A percentile compares a stretch with the other conserved stretches of the same genome.
phyloP scores from a whole-genome alignment of 2,329 filamentous ascomycete species.

The Dactylellina haptotyla region DNA sequence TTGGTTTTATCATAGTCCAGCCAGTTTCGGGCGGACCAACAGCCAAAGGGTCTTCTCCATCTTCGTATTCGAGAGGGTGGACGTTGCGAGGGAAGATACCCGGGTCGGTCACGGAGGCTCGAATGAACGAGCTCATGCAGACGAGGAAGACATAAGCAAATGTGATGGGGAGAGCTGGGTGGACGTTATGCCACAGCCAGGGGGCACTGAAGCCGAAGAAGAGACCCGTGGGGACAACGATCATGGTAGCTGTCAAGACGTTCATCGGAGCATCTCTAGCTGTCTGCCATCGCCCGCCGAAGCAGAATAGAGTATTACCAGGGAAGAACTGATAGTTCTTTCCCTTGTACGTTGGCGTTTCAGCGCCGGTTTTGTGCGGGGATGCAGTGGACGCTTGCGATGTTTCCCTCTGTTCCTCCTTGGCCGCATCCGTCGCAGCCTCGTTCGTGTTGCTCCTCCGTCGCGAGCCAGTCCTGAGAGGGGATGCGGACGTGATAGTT shows the following conservation, averaged over 20 bases:
- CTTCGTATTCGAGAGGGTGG: constrained; percentile 71
- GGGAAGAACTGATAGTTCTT: constrained; percentile 92
- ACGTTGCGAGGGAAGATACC: constrained; percentile 93
- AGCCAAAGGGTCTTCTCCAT: constrained; percentile 81
- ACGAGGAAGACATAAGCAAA: constrained; percentile 93
- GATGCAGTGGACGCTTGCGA: constrained; percentile 37
- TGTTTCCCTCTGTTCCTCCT: constrained; percentile 39
- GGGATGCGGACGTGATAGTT: constrained; percentile 56
- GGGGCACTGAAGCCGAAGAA: constrained; percentile 80
- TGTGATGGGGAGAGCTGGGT: constrained; percentile 85
- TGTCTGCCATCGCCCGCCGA: constrained; percentile 87
- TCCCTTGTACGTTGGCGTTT: constrained; percentile 61
- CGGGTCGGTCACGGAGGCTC: constrained; percentile 90
- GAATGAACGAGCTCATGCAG: constrained; percentile 90
- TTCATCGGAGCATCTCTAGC: constrained; percentile 88
- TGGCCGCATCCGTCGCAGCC: constrained; percentile 15
- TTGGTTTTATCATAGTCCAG: constrained; percentile 90
- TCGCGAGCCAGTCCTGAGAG: constrained; percentile 61
- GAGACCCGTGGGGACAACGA: constrained; percentile 79
- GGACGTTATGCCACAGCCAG: constrained; percentile 86
- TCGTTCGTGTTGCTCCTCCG: constrained; percentile 56
- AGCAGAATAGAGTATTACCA: constrained; percentile 90
- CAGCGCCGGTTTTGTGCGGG: constrained; percentile 12
- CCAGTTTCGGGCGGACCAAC: constrained; percentile 87
- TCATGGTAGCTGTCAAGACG: constrained; percentile 80